Base-by-base conservation (phyloP, 495 filamentous ascomycete species). In the Podospora comata region DNA sequence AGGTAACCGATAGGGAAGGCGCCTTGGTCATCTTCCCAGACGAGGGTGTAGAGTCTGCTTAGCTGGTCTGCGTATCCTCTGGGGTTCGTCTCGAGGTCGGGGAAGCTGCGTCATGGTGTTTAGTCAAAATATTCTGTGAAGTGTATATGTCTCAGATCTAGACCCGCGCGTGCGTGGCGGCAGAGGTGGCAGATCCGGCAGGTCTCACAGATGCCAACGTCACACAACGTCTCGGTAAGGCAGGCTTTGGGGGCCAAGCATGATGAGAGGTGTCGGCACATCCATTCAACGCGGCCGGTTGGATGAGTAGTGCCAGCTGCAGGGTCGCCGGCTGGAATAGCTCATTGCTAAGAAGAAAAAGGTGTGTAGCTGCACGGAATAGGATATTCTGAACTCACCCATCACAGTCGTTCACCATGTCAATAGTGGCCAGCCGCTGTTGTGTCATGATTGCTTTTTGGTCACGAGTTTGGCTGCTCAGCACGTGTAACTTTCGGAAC, bases 1-100 rank as follows among this genome's bases (percentile, higher is more conserved):
- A 92, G 82, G 70, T 89, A 91, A 6, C 91, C 91, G 44, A 90
- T 80, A 5, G 83, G 80, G 4, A 81, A 81, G 39, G 80, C 73
- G 32, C 82, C 84, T 2, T 83, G 80, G 13, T 72, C 72, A 26
- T 89, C 84, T 68, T 82, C 68, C 80, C 79, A 82, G 55, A 79
- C 77, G 54, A 93, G 80, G 39, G 79, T 80, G 72, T 87, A 88
- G 70, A 87, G 83, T 18, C 78, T 79, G 3, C 78, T 77, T 67
- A 85, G 76, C 53, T 86, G 77, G 28, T 78, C 70, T 4, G 79
- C 70, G 70, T 88, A 86, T 9, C 74, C 77, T 63, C 80, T 73
- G 54, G 85, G 84, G 65, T 88, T 79, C 60, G 80, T 82, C 39
- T 88, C 81, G 54, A 83, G 80, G 73, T 92, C 88, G 5, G 91